Evolutionary conservation across 106 monocot species (phyloP), one percentile per base, ranked within the genome.

Genomic region (Vanilla planifolia): DNA sequence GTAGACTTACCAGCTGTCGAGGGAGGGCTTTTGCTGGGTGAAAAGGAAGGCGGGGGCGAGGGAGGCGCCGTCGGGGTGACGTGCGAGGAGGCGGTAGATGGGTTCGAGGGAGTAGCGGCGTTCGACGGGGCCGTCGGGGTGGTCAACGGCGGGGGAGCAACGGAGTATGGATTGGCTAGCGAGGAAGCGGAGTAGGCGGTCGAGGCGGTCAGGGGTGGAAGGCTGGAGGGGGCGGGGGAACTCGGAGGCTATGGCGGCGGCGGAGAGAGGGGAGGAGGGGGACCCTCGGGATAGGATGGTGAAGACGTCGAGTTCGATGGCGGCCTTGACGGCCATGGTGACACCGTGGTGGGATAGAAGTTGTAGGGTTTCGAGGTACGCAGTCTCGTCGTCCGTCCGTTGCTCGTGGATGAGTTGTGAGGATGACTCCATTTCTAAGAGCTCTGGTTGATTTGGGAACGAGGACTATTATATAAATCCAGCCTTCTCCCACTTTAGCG

Each of bases 1-100:
- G 40, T 7, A 40, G 40, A 4, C 27, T 13, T 63, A 75, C 75
- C 75, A 75, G 56, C 70, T 71, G 28, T 65, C 76, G 51, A 77
- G 65, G 17, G 51, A 44, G 24, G 55, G 53, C 66, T 60, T 71
- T 50, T 71, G 52, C 11, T 59, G 65, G 25, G 34, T 62, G 61
- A 77, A 23, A 17, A 66, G 50, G 27, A 23, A 14, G 0, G 71
- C 44, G 8, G 59, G 33, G 1, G 71, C 71, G 40, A 77, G 33
- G 20, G 77, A 77, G 6, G 41, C 52, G 13, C 66, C 66, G 8
- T 53, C 52, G 13, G 24, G 0, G 33, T 53, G 14, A 24, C 28
- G 27, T 3, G 25, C 7, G 1, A 52, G 22, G 48, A 53, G 34
- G 33, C 46, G 61, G 16, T 55, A 62, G 8, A 51, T 8, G 41